Evolutionary conservation across 1,284 basidiomycete genomes (phyloP).

Genomic region (Bjerkandera adusta): DNA sequence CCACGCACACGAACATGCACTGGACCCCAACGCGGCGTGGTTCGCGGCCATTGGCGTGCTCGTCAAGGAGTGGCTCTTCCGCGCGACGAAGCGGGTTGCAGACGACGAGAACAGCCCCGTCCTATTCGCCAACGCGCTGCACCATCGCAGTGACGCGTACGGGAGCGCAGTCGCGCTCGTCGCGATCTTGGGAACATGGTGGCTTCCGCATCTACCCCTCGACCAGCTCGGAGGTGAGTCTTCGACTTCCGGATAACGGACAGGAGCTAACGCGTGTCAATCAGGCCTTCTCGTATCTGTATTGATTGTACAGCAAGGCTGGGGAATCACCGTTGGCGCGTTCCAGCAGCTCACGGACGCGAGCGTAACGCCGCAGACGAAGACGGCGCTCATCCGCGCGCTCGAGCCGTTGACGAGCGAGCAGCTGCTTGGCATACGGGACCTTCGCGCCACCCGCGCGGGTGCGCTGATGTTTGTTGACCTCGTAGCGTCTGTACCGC

Average conservation of each 20-base stretch:
- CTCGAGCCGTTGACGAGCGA: constrained; percentile 45
- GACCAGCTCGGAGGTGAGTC: constrained; percentile 90
- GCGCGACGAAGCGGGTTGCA: constrained; percentile 85
- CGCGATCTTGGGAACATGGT: constrained; percentile 87
- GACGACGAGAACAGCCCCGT: constrained; percentile 90
- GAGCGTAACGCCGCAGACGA: constrained; percentile 64
- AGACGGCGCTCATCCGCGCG: constrained; percentile 48
- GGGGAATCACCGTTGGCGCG: constrained; percentile 67
- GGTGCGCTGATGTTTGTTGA: constrained; percentile 78
- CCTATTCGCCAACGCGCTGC: constrained; percentile 86
- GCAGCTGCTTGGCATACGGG: constrained; percentile 48
- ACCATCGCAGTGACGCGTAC: constrained; percentile 95
- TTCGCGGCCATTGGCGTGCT: constrained; percentile 83
- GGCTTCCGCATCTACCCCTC: constrained; percentile 82
- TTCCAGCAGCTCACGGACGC: constrained; percentile 86
- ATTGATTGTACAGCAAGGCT: constrained; percentile 88
- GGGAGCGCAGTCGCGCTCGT: constrained; percentile 85
- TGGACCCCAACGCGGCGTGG: constrained; percentile 97
- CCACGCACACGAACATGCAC: constrained; percentile 55
- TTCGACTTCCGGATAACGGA: background rate
- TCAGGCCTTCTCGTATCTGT: constrained; percentile 83
- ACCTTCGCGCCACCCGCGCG: constrained; percentile 75
- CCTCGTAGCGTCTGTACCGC: constrained; percentile 68
- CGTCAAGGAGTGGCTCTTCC: constrained; percentile 92
- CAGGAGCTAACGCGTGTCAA: too few relatives aligned